Conservation (phyloP, 2,329 filamentous ascomycete species). For the Bretziella fagacearum region DNA sequence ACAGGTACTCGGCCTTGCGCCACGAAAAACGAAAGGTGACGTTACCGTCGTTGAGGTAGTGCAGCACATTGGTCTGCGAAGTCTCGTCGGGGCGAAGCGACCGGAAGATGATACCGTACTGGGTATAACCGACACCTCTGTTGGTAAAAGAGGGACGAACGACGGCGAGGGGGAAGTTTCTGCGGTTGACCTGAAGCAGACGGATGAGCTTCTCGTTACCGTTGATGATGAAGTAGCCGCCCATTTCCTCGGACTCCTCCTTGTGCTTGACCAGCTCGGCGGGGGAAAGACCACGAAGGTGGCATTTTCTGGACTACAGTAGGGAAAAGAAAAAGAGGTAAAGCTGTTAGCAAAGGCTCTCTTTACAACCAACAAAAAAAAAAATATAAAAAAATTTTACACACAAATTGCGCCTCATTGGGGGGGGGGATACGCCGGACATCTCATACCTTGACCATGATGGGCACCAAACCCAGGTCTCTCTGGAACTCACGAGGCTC, state of each 20-base stretch:
- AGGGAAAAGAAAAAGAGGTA: neutral
- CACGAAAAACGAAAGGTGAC: slow-evolving; percentile 95
- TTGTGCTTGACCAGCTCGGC: slow-evolving; percentile 68
- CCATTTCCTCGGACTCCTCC: slow-evolving; percentile 90
- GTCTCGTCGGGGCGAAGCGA: slow-evolving; percentile 94
- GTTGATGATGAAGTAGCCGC: slow-evolving; percentile 95
- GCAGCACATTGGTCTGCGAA: slow-evolving; percentile 89
- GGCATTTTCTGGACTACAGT: slow-evolving; percentile 68
- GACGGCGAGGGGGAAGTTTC: slow-evolving; percentile 94
- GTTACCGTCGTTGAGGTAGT: slow-evolving; percentile 91
- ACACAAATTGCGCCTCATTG: no score
- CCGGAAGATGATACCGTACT: slow-evolving; percentile 78
- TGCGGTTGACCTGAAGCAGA: slow-evolving; percentile 71
- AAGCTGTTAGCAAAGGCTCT: no score
- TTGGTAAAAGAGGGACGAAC: slow-evolving; percentile 77
- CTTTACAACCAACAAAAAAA: neutral
- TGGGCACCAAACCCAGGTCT: slow-evolving; percentile 74
- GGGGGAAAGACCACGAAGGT: slow-evolving; percentile 73
- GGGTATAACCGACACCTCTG: slow-evolving; percentile 73
- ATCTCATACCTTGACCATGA: slow-evolving; percentile 68
- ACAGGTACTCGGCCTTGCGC: slow-evolving; percentile 92
- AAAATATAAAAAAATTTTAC: no score
- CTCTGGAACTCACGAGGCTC: slow-evolving; percentile 67
- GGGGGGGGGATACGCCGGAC: neutral
- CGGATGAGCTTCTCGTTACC: slow-evolving; percentile 95